Conservation (phyloP, 2,329 filamentous ascomycete genomes). For the Aaosphaeria pasadenensis region DNA sequence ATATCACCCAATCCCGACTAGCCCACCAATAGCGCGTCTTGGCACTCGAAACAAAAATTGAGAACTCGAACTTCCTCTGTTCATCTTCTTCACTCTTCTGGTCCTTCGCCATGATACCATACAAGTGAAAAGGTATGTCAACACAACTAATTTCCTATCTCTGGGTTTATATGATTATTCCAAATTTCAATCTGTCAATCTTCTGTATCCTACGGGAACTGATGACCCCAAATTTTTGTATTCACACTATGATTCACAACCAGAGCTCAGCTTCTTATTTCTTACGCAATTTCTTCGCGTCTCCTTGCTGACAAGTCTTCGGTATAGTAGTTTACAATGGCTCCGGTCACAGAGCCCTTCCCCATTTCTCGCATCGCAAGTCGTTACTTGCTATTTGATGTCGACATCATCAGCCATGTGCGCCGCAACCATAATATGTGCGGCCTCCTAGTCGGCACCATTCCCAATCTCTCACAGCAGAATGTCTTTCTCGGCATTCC, state of each 20-base stretch:
- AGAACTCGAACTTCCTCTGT: neutral
- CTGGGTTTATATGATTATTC: constrained; percentile 58
- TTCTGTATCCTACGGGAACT: constrained; percentile 62
- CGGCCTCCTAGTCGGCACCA: constrained; percentile 79
- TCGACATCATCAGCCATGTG: constrained; percentile 72
- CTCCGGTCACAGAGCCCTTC: constrained; percentile 54
- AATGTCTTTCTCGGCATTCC: constrained; percentile 91
- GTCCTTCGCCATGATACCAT: constrained; percentile 28
- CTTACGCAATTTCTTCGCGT: constrained; percentile 1
- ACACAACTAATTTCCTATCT: constrained; percentile 1
- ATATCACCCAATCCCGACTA: too few species aligned
- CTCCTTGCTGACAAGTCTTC: constrained; percentile 4
- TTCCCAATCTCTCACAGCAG: constrained; percentile 90
- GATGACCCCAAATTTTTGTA: constrained; percentile 46
- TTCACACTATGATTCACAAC: constrained; percentile 37
- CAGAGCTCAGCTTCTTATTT: neutral
- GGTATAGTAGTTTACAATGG: constrained; percentile 25
- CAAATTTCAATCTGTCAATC: constrained; percentile 76
- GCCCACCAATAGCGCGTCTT: neutral
- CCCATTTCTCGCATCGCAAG: constrained; percentile 78
- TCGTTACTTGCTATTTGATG: constrained; percentile 87
- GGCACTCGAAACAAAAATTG: neutral
- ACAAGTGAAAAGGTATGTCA: constrained; percentile 33
- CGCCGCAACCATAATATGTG: constrained; percentile 80
- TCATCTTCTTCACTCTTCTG: neutral